Evolutionary conservation across 345 rosid species (phyloP).

Genomic region (Abelmoschus esculentus): DNA sequence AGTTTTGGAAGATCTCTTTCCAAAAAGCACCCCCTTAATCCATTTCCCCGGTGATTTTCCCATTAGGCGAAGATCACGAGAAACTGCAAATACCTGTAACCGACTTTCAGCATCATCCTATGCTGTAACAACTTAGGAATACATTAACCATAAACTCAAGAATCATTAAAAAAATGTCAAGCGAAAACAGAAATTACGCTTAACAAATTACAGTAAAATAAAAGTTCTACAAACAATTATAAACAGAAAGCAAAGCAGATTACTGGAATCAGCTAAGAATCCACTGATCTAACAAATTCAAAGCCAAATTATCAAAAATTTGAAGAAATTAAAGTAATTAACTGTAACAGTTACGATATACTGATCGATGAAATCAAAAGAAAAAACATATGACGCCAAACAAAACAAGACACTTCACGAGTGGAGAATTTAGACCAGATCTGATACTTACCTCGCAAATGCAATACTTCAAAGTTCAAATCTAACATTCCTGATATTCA

Average conservation of each 20-base stretch:
- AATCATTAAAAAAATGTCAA: not conserved
- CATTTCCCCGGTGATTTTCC: conserved; percentile 77
- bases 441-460: conserved; percentile 10
- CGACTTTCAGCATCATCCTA: conserved; percentile 15
- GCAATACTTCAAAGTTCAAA: not conserved
- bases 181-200: not conserved
- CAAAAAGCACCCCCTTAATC: conserved; percentile 74
- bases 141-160: not conserved
- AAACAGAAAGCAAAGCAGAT: not conserved
- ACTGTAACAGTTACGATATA: not conserved
- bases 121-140: not conserved
- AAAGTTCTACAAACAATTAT: not conserved
- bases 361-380: not conserved
- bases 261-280: not conserved
- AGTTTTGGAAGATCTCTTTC: conserved; percentile 74
- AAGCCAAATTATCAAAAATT: not conserved
- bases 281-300: not conserved
- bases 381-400: not conserved
- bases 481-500: not conserved
- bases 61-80: conserved; percentile 30
- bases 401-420: not conserved
- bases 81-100: conserved; percentile 19
- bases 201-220: not conserved
- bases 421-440: conserved; percentile 3
- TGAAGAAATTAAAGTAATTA: not conserved